phyloP scores from a whole-genome alignment of 2,329 filamentous ascomycete species.

The Zymoseptoria passerinii region DNA sequence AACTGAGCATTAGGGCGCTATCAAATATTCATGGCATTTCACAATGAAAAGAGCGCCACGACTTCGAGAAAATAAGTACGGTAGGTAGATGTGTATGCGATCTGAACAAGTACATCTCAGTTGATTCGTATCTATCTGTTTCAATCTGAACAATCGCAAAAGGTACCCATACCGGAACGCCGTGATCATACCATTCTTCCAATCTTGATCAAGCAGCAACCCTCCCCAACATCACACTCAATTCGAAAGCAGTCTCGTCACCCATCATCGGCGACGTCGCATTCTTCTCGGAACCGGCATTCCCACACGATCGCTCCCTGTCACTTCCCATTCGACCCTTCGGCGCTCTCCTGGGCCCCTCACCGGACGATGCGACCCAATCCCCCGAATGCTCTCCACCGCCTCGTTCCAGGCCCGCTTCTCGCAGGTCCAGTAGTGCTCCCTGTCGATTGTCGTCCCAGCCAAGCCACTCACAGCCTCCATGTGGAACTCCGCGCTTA shows the following conservation, averaged over 20 bases:
- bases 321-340: neutral
- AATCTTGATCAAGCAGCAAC: neutral
- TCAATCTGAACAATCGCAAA: neutral
- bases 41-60: no score
- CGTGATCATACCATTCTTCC: neutral
- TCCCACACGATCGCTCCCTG: neutral
- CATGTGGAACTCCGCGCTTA: neutral
- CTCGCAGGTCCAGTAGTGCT: neutral
- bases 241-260: neutral
- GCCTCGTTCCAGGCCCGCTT: neutral
- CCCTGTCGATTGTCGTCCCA: neutral
- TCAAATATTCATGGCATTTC: neutral
- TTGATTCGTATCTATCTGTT: neutral
- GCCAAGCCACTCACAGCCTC: neutral
- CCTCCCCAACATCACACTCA: neutral
- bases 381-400: neutral
- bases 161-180: neutral
- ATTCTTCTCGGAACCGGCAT: neutral
- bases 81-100: neutral
- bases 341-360: no score
- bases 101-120: neutral
- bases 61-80: no score
- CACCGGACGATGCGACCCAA: neutral
- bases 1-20: no score
- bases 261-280: neutral